phyloP scores from a whole-genome alignment of 192 early-diverging fungal genomes.

The Fimicolochytrium jonesii region DNA sequence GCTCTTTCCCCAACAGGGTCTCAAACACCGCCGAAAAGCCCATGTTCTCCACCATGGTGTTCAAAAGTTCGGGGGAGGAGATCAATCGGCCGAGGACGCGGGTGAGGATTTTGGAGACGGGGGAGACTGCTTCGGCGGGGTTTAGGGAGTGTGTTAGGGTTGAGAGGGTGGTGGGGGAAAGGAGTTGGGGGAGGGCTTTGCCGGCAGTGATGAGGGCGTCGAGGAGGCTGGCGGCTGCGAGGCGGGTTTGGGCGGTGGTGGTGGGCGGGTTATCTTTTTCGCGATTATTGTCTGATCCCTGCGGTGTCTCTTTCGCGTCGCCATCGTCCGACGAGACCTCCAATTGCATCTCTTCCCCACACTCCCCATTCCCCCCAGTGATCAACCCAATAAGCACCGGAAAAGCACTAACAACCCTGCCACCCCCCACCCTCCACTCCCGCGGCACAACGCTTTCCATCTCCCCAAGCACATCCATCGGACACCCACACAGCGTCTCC shows the following conservation, averaged over 20 bases:
- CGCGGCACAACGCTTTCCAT: background rate
- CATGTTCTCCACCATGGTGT: background rate
- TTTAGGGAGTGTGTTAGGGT: background rate
- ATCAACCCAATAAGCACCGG: background rate
- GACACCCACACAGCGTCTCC: background rate
- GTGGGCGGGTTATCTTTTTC: no score
- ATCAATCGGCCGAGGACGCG: slow-evolving; percentile 3
- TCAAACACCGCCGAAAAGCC: background rate
- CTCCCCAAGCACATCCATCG: background rate
- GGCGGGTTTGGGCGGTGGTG: no score
- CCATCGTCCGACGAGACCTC: background rate
- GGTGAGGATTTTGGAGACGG: background rate
- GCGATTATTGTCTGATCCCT: no score
- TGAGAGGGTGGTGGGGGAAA: background rate
- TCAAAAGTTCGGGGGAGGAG: background rate
- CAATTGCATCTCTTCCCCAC: background rate
- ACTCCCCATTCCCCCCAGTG: background rate
- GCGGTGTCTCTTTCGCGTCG: no score
- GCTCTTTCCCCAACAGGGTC: background rate
- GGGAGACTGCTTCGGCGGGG: background rate
- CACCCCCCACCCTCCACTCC: background rate
- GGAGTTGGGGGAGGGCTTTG: background rate
- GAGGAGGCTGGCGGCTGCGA: background rate
- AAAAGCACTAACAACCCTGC: background rate
- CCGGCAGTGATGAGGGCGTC: background rate